A percentile compares a stretch with the other conserved stretches of the same genome.
These are phyloP conservation scores for Parmelia sp. DNA, from an alignment of 495 filamentous ascomycete genomes.

Conservation along the genomic window DNA sequence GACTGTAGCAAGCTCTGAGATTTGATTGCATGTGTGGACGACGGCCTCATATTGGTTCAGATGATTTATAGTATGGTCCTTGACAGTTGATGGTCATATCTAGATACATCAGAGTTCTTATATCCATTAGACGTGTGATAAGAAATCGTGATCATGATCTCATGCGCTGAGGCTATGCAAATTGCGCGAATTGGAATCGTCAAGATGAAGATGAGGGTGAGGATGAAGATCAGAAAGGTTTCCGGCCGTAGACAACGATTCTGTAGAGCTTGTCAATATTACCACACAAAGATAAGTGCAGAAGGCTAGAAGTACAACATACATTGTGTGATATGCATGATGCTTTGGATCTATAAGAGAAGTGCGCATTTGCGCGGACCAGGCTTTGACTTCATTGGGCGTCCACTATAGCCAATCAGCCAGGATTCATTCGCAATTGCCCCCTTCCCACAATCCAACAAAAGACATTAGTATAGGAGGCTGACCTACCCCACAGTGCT, in stretches of 20 bases:
- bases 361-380: conserved; percentile 21
- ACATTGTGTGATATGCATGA: conserved; percentile 31
- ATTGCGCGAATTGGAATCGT: not conserved
- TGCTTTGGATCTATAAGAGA: conserved; percentile 27
- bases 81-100: not conserved
- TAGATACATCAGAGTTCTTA: not conserved
- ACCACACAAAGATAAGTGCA: conserved; percentile 15
- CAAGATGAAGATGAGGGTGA: not conserved
- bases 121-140: not conserved
- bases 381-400: conserved; percentile 23
- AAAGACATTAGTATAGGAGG: not conserved
- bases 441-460: not conserved
- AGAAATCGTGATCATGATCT: not conserved
- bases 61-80: not conserved
- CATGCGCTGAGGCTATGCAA: not conserved
- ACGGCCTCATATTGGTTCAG: not conserved
- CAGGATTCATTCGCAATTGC: not conserved
- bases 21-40: too few species aligned
- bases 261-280: conserved; percentile 24
- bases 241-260: conserved; percentile 28
- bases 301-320: conserved; percentile 9
- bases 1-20: not conserved
- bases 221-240: conserved; percentile 18
- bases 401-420: conserved; percentile 29
- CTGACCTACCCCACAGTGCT: conserved; percentile 40